These are phyloP conservation scores for Orbilia blumenaviensis DNA, from an alignment of 2,329 filamentous ascomycete species.

Conservation along the genomic window DNA sequence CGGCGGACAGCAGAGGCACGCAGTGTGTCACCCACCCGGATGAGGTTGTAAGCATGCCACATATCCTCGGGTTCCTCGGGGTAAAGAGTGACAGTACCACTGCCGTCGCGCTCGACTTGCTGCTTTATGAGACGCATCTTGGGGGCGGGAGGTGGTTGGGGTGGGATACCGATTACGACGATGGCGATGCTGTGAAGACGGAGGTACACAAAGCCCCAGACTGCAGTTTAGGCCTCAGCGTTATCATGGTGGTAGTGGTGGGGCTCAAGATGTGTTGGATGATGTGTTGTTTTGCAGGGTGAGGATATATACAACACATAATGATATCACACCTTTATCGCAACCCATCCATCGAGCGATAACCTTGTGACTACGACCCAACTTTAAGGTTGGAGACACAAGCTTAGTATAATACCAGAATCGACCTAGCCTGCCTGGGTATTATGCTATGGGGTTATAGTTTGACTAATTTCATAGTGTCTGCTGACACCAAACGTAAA, in stretches of 20 bases:
- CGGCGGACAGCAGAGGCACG: slow-evolving; percentile 73
- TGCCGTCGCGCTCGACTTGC: slow-evolving; percentile 73
- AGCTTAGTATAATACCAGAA: too few relatives aligned
- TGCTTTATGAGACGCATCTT: slow-evolving; percentile 74
- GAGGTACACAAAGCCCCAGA: background rate
- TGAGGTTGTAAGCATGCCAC: slow-evolving; percentile 81
- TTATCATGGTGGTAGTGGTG: background rate
- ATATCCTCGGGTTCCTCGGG: slow-evolving; percentile 80
- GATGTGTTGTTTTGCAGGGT: slow-evolving; percentile 20
- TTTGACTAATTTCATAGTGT: too few relatives aligned
- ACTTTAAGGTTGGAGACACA: too few relatives aligned
- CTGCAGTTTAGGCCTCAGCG: background rate
- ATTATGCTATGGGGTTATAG: too few relatives aligned
- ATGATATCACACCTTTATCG: background rate
- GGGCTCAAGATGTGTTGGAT: background rate
- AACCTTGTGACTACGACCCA: too few relatives aligned
- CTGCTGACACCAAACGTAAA: too few relatives aligned
- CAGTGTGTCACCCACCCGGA: slow-evolving; percentile 72
- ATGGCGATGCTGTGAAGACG: background rate
- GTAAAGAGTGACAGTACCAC: slow-evolving; percentile 72
- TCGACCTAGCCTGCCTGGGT: too few relatives aligned
- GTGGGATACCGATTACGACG: background rate
- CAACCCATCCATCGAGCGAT: too few relatives aligned
- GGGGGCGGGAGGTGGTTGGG: too few relatives aligned
- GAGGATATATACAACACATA: slow-evolving; percentile 16